Base-by-base conservation (phyloP, 2,329 filamentous ascomycete genomes). In the Hortaea sp. region DNA sequence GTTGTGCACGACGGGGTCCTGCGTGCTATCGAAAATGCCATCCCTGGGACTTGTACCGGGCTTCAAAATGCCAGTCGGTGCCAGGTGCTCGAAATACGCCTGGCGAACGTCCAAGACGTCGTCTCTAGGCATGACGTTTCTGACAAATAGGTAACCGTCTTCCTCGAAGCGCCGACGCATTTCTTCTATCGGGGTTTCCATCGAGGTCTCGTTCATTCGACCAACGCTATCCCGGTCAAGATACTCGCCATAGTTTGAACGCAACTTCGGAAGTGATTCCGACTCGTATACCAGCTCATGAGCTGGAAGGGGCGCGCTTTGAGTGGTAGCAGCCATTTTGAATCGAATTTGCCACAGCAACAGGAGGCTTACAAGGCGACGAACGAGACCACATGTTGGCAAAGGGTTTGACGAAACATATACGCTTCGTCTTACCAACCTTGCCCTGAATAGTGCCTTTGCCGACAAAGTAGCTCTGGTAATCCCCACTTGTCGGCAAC, bases 141-240 rank as follows among this genome's bases (percentile, higher is more conserved):
- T 71, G 31, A 72, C 54, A 48, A 65, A 70, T 28, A 72, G 51
- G 50, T 71, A 71, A 28, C 68, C 67, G 43, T 70, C 68, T 10
- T 57, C 51, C 20, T 62, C 44, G 32, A 66, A 65, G 5, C 65
- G 65, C 34, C 57, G 54, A 28, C 66, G 63, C 51, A 71, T 62
- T 41, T 69, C 63, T 31, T 63, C 56, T 6, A 68, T 46, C 3
- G 67, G 62, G 13, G 67, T 65, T 48, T 60, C 53, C n/a, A 57
- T 55, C 5, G 53, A 53, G 0, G 64, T 66, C 30, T 59, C 44
- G 7, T 52, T 54, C 44, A 69, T 61, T 56, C 59, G 62, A 34
- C 58, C 65, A 9, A 67, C 55, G 9, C 47, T 50, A 29, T 45
- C 41, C 35, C 50, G 39, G 34, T 58, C 54, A n/a, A 61, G 49